Percentiles rank a stretch among this genome's conserved stretches.
Evolutionary conservation across 805 yeast species (phyloP).

Genomic region (Ogataea siamensis): DNA sequence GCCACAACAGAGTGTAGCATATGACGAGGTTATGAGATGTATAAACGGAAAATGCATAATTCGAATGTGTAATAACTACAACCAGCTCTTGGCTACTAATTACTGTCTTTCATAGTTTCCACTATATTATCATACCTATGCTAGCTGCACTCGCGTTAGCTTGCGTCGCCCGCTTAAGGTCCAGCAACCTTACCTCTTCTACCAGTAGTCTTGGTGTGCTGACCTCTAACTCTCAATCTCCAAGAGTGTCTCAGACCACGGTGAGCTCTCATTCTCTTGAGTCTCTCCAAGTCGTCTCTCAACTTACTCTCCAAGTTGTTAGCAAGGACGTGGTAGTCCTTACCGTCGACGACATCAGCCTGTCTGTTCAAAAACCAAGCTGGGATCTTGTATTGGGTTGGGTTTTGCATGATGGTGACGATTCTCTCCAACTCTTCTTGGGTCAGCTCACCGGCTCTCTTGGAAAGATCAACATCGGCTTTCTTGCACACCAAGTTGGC

Average conservation of each 20-base stretch:
- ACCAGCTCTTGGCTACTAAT: neutral
- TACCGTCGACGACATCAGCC: constrained; percentile 97
- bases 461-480: constrained; percentile 97
- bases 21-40: constrained; percentile 1
- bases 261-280: constrained; percentile 99
- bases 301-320: constrained; percentile 98
- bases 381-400: constrained; percentile 98
- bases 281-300: constrained; percentile 99
- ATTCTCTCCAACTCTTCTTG: constrained; percentile 99
- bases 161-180: constrained; percentile 24
- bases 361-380: constrained; percentile 99
- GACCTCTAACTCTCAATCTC: constrained; percentile 99
- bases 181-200: constrained; percentile 73
- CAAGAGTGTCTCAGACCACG: constrained; percentile 99
- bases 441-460: constrained; percentile 99
- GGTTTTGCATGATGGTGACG: constrained; percentile 99
- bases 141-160: constrained; percentile 3
- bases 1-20: constrained; percentile 2
- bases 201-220: constrained; percentile 99
- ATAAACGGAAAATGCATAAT: constrained; percentile 1
- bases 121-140: constrained; percentile 4
- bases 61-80: neutral
- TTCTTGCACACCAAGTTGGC: constrained; percentile 99
- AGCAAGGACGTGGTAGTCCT: constrained; percentile 98
- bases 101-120: neutral